phyloP scores from a whole-genome alignment of 176 grass and related monocot genomes.

The Rhynchospora breviuscula region DNA sequence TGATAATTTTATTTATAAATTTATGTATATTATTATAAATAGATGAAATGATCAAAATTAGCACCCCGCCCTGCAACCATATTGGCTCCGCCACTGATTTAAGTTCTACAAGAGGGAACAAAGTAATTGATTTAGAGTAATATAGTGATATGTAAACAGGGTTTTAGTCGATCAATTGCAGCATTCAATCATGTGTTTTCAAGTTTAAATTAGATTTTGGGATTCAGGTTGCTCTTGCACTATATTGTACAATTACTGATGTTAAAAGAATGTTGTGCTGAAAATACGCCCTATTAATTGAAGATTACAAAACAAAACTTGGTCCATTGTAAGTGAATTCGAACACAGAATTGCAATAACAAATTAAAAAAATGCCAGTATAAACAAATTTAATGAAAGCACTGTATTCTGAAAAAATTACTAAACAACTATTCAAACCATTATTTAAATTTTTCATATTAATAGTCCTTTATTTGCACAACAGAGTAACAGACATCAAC shows the following conservation, averaged over 20 bases:
- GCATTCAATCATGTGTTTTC: neutral
- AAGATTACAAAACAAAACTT: neutral
- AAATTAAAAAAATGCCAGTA: neutral
- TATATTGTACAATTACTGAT: neutral
- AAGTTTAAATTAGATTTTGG: neutral
- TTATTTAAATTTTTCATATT: neutral
- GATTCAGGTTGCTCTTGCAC: neutral
- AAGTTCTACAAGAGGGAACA: neutral
- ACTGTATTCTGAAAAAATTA: neutral
- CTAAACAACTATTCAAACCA: neutral
- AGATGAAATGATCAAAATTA: too few species aligned
- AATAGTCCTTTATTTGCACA: slow-evolving; percentile 22
- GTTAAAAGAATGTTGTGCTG: neutral
- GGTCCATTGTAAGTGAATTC: neutral
- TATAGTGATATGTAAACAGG: neutral
- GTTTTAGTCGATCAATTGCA: neutral
- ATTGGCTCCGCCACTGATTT: too few species aligned
- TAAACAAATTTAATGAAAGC: neutral
- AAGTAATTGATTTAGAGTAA: neutral
- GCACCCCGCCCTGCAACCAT: too few species aligned
- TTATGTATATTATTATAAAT: too few species aligned
- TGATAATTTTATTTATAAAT: too few species aligned
- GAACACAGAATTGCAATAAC: neutral
- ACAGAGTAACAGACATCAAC: neutral
- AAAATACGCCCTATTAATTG: neutral